Percentiles rank a stretch among this genome's conserved stretches.
Evolutionary conservation across 2,329 filamentous ascomycete genomes (phyloP).

Genomic region (Hypomyces perniciosus): DNA sequence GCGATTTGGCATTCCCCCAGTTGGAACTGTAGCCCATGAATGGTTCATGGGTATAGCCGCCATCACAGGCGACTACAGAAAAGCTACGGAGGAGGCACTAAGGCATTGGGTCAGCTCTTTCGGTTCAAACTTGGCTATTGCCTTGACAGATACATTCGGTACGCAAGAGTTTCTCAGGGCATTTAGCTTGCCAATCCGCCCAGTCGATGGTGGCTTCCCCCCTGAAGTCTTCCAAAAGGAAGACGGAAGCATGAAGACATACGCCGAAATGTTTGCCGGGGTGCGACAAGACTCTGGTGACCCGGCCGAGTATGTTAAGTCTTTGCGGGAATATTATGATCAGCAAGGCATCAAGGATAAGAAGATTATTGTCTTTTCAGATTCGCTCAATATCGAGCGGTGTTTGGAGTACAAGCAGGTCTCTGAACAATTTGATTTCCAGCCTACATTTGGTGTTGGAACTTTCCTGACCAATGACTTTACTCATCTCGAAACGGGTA

Average conservation of each 20-base stretch:
- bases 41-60: constrained; percentile 99
- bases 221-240: constrained; percentile 37
- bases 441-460: constrained; percentile 86
- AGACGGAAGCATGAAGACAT: constrained; percentile 50
- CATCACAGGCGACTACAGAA: constrained; percentile 76
- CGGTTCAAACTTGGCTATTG: constrained; percentile 76
- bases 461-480: constrained; percentile 98
- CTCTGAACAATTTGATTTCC: constrained; percentile 73
- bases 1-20: constrained; percentile 76
- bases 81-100: constrained; percentile 77
- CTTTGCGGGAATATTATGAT: constrained; percentile 78
- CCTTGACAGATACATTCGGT: constrained; percentile 93
- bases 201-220: constrained; percentile 36
- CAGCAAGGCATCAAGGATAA: constrained; percentile 65
- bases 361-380: constrained; percentile 92
- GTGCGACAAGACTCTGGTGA: constrained; percentile 89
- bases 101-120: constrained; percentile 89
- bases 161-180: constrained; percentile 81
- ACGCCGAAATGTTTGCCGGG: constrained; percentile 76
- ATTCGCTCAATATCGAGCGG: constrained; percentile 84
- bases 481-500: constrained; percentile 59
- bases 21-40: constrained; percentile 90
- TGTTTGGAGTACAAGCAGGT: constrained; percentile 86
- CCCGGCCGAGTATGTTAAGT: constrained; percentile 69
- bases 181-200: constrained; percentile 61